phyloP scores from a whole-genome alignment of 2,329 filamentous ascomycete species.

The Paraphaeosphaeria minitans region DNA sequence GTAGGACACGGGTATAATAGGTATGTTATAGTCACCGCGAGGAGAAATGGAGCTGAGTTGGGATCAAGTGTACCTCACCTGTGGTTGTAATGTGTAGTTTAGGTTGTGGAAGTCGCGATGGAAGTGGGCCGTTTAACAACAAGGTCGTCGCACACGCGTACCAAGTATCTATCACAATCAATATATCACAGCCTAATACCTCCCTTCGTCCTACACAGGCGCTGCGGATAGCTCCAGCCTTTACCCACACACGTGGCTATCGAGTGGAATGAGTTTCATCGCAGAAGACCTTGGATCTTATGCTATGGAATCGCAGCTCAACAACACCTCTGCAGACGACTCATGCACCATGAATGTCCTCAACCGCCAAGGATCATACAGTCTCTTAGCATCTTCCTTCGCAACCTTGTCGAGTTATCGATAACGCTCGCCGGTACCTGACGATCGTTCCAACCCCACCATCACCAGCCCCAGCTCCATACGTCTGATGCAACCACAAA shows the following conservation, averaged over 20 bases:
- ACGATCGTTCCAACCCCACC: neutral
- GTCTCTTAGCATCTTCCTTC: neutral
- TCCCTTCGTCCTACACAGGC: neutral
- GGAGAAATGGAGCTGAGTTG: slow-evolving; percentile 3
- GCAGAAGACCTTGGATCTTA: no score
- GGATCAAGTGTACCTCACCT: neutral
- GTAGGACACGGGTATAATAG: neutral
- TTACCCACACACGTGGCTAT: neutral
- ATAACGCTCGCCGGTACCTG: neutral
- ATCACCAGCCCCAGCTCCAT: neutral
- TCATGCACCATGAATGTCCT: no score
- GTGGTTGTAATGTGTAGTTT: neutral
- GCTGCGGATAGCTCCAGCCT: neutral
- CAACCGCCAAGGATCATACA: no score
- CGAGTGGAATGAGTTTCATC: no score
- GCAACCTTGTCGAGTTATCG: neutral
- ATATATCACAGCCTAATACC: neutral
- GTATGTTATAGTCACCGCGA: slow-evolving; percentile 1
- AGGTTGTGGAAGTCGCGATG: neutral
- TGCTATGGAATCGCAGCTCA: no score
- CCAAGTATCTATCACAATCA: neutral
- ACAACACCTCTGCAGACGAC: no score
- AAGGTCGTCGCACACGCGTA: no score
- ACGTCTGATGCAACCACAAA: neutral
- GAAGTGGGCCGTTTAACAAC: no score